phyloP scores from a whole-genome alignment of 352 stramenopile genomes.

The Globisporangium polare region DNA sequence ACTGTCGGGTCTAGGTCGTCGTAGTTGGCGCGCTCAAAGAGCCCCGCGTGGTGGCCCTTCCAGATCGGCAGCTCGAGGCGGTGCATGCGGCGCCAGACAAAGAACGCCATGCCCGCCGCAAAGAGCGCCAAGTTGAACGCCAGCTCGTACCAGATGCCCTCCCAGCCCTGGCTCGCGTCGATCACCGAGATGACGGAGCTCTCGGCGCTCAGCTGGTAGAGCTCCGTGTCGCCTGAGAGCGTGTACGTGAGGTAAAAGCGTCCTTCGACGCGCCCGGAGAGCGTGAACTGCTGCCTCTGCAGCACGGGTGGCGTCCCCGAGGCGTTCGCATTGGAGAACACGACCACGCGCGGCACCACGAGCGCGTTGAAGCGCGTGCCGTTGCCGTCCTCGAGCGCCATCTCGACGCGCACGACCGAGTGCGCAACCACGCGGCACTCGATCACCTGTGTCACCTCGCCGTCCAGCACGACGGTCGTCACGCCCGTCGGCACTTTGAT shows the following conservation, averaged over 20 bases:
- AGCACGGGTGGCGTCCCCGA: conserved; percentile 3
- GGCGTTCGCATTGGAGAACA: conserved; percentile 32
- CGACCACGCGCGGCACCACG: conserved; percentile 31
- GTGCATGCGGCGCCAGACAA: conserved; percentile 55
- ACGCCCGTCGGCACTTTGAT: conserved; percentile 55
- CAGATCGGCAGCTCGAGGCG: conserved; percentile 57
- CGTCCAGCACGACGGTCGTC: conserved; percentile 39
- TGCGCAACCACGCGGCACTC: conserved; percentile 36
- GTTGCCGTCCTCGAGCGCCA: conserved; percentile 41
- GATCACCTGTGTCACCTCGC: conserved; percentile 35
- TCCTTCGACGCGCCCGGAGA: conserved; percentile 32
- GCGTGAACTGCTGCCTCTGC: conserved; percentile 36
- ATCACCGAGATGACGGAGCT: conserved; percentile 57
- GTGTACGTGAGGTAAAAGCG: conserved; percentile 61
- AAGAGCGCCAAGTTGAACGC: conserved; percentile 62
- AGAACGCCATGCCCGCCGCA: conserved; percentile 45
- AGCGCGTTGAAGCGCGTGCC: conserved; percentile 25
- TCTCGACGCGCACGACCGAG: conserved; percentile 39
- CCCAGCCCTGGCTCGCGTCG: conserved; percentile 44
- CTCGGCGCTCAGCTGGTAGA: conserved; percentile 42
- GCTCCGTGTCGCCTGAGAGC: conserved; percentile 28
- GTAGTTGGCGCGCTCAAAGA: conserved; percentile 79
- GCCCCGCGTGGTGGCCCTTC: conserved; percentile 42
- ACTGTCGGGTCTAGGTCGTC: conserved; percentile 36
- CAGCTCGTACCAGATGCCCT: conserved; percentile 67